A percentile compares a stretch with the other conserved stretches of the same genome.
These are phyloP conservation scores for Lasiodiplodia sp. DNA, from an alignment of 2,329 filamentous ascomycete species.

Conservation along the genomic window DNA sequence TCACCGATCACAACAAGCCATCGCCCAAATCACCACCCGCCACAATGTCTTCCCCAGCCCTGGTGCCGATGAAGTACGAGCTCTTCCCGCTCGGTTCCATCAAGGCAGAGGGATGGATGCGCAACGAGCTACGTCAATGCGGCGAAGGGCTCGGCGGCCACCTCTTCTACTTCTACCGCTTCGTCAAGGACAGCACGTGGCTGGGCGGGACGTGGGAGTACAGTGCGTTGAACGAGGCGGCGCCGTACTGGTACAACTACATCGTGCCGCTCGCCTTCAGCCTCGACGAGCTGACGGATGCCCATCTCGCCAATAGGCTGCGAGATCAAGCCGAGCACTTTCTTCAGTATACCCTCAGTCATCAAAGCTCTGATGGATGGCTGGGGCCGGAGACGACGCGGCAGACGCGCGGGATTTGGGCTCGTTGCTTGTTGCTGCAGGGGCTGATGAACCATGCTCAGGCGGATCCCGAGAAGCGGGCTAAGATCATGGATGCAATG, in stretches of 20 bases:
- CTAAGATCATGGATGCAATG: conserved; percentile 57
- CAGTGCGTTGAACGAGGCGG: conserved; percentile 60
- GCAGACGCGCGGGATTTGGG: conserved; percentile 60
- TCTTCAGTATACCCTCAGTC: conserved; percentile 57
- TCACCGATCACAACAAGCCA: no score
- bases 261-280: conserved; percentile 63
- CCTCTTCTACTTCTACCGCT: conserved; percentile 63
- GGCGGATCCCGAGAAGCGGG: conserved; percentile 53
- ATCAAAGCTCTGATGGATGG: conserved; percentile 64
- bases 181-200: conserved; percentile 60
- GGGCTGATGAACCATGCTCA: conserved; percentile 60
- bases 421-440: conserved; percentile 58
- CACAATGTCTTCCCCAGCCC: not conserved
- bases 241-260: conserved; percentile 66
- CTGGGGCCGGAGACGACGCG: conserved; percentile 59
- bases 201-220: conserved; percentile 61
- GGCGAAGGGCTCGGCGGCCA: conserved; percentile 62
- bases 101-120: conserved; percentile 60
- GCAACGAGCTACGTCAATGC: conserved; percentile 57
- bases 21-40: not conserved
- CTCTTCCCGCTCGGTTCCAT: conserved; percentile 43
- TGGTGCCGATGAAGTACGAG: conserved; percentile 47
- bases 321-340: conserved; percentile 57
- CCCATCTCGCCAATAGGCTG: conserved; percentile 37
- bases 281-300: conserved; percentile 52